Evolutionary conservation across 2,329 filamentous ascomycete genomes (phyloP).

Genomic region (Aureobasidium sp.): DNA sequence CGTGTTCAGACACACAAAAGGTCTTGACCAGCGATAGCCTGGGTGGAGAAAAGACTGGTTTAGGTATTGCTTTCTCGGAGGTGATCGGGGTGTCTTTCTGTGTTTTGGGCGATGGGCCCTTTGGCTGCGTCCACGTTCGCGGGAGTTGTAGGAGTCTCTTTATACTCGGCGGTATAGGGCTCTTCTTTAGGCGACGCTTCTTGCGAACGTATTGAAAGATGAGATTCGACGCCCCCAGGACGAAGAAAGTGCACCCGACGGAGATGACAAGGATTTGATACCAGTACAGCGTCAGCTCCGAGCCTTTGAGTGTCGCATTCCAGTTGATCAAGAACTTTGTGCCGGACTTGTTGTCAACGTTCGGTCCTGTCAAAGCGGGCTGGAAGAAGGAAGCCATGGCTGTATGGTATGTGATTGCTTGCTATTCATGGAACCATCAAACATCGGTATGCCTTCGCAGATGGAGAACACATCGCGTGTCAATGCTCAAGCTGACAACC

Average conservation of each 20-base stretch:
- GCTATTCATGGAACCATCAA: neutral
- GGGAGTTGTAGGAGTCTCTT: neutral
- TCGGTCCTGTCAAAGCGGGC: neutral
- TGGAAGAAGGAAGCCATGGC: constrained; percentile 14
- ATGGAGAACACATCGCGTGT: neutral
- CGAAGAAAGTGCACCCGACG: constrained; percentile 4
- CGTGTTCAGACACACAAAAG: constrained; percentile 10
- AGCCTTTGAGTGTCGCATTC: constrained; percentile 9
- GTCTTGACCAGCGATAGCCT: neutral
- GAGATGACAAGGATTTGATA: constrained; percentile 14
- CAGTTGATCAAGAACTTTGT: constrained; percentile 9
- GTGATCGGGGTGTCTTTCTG: neutral
- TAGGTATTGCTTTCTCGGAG: neutral
- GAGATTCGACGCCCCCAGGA: neutral
- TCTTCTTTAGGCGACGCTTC: constrained; percentile 2
- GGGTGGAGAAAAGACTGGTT: neutral
- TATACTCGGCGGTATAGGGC: neutral
- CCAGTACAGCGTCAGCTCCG: constrained; percentile 12
- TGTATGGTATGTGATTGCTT: neutral
- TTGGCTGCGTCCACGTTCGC: neutral
- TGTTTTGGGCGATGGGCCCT: neutral
- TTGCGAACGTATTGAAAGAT: constrained; percentile 1
- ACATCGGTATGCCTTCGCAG: neutral
- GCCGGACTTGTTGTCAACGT: constrained; percentile 14
- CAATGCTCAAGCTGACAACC: neutral